A percentile compares a stretch with the other conserved stretches of the same genome.
These are phyloP conservation scores for Arthroderma sp. DNA, from an alignment of 2,329 filamentous ascomycete genomes.

Conservation along the genomic window DNA sequence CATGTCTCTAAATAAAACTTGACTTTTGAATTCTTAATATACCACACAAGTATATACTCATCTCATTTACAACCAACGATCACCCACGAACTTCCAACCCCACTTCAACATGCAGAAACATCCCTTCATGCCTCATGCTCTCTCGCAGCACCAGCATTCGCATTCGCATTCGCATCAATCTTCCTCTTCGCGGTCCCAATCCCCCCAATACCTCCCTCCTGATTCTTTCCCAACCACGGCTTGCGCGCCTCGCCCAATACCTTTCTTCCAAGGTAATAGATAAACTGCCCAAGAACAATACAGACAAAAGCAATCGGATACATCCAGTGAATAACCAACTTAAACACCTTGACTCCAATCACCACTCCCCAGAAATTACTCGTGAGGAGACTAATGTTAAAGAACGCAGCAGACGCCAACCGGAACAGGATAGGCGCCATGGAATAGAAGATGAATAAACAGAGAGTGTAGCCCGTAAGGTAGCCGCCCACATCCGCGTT, in stretches of 20 bases:
- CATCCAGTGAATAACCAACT: constrained; percentile 58
- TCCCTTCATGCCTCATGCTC: too few species aligned
- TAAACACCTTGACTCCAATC: constrained; percentile 79
- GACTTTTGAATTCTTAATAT: too few species aligned
- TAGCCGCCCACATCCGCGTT: constrained; percentile 61
- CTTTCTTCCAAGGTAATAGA: constrained; percentile 77
- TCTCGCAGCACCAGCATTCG: too few species aligned
- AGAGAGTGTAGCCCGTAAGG: constrained; percentile 77
- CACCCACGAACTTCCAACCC: too few species aligned
- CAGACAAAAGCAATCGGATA: constrained; percentile 60
- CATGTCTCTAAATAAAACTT: too few species aligned
- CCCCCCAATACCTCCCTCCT: constrained; percentile 67
- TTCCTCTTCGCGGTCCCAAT: constrained; percentile 71
- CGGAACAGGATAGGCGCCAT: constrained; percentile 78
- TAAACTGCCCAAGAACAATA: constrained; percentile 71
- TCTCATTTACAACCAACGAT: too few species aligned
- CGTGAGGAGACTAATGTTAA: constrained; percentile 88
- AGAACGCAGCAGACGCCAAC: constrained; percentile 82
- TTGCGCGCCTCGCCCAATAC: constrained; percentile 80
- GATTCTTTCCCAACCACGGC: constrained; percentile 82
- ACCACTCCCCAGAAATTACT: constrained; percentile 96
- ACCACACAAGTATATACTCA: too few species aligned
- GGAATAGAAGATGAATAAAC: constrained; percentile 73
- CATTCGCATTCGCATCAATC: too few species aligned
- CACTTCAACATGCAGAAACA: too few species aligned